phyloP scores from a whole-genome alignment of 495 filamentous ascomycete species.

The Apodospora peruviana region DNA sequence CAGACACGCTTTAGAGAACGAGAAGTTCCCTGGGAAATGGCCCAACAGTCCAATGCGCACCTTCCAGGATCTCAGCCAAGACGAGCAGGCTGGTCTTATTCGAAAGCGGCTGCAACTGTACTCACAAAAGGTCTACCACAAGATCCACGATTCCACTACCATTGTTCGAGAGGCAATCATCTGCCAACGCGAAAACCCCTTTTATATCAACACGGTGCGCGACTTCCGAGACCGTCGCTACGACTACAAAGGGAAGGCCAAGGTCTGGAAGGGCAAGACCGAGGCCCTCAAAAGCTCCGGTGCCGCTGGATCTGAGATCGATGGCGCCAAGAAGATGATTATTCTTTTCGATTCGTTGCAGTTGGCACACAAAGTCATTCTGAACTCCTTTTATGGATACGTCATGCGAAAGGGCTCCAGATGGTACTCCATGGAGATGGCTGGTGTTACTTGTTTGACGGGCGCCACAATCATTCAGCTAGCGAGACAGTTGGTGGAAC shows the following conservation, averaged over 20 bases:
- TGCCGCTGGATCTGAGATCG: slow-evolving; percentile 70
- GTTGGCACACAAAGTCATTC: slow-evolving; percentile 95
- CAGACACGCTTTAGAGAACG: slow-evolving; percentile 83
- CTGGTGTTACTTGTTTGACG: slow-evolving; percentile 94
- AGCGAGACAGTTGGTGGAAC: slow-evolving; percentile 88
- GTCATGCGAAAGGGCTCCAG: slow-evolving; percentile 98
- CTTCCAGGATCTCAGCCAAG: slow-evolving; percentile 73
- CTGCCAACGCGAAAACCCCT: slow-evolving; percentile 96
- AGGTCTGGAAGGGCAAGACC: slow-evolving; percentile 96
- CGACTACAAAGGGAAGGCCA: slow-evolving; percentile 97
- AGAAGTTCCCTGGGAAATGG: slow-evolving; percentile 73
- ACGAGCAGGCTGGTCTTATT: slow-evolving; percentile 76
- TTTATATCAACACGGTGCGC: slow-evolving; percentile 95
- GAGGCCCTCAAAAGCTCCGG: slow-evolving; percentile 78
- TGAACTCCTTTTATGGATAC: slow-evolving; percentile 99
- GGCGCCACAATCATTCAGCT: slow-evolving; percentile 97
- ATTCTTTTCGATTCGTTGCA: slow-evolving; percentile 93
- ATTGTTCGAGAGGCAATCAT: slow-evolving; percentile 96
- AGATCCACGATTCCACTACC: slow-evolving; percentile 92
- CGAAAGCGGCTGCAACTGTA: slow-evolving; percentile 89
- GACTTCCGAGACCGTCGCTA: slow-evolving; percentile 94
- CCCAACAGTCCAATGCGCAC: slow-evolving; percentile 64
- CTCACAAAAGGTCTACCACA: slow-evolving; percentile 99
- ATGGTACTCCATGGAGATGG: slow-evolving; percentile 99
- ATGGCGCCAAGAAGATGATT: slow-evolving; percentile 98